A percentile compares a stretch with the other conserved stretches of the same genome.
phyloP scores from a whole-genome alignment of 768 basidiomycete species.

The Amanita muscaria region DNA sequence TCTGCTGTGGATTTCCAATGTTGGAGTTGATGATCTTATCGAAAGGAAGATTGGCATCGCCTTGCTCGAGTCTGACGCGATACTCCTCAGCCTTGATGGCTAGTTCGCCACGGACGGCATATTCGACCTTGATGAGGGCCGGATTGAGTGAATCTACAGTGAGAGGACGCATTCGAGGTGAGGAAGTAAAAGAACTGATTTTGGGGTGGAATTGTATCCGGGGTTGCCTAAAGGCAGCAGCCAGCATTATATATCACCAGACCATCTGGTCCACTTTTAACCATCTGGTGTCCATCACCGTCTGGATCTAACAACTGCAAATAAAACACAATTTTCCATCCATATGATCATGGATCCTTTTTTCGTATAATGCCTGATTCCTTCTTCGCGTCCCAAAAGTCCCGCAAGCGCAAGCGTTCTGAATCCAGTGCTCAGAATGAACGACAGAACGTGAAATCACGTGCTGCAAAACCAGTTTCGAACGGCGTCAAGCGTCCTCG shows the following conservation, averaged over 20 bases:
- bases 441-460: constrained; percentile 16
- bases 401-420: constrained; percentile 53
- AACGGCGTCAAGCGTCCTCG: constrained; percentile 20
- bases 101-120: constrained; percentile 95
- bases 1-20: constrained; percentile 97
- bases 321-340: constrained; percentile 3
- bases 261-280: constrained; percentile 1
- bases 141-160: constrained; percentile 74
- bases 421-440: constrained; percentile 10
- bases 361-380: constrained; percentile 60
- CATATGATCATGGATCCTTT: not conserved
- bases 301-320: not conserved
- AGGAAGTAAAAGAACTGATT: constrained; percentile 4
- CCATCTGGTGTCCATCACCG: constrained; percentile 1
- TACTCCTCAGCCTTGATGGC: constrained; percentile 89
- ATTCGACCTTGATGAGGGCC: constrained; percentile 78
- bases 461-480: constrained; percentile 10
- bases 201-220: constrained; percentile 10
- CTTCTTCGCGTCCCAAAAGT: constrained; percentile 62
- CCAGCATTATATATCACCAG: constrained; percentile 9
- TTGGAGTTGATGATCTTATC: constrained; percentile 86
- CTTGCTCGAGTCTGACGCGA: constrained; percentile 57
- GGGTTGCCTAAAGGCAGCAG: constrained; percentile 11
- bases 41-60: constrained; percentile 65
- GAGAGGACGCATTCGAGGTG: constrained; percentile 44